Conservation (phyloP, 805 yeast species). For the Wickerhamiella sorbophila region DNA sequence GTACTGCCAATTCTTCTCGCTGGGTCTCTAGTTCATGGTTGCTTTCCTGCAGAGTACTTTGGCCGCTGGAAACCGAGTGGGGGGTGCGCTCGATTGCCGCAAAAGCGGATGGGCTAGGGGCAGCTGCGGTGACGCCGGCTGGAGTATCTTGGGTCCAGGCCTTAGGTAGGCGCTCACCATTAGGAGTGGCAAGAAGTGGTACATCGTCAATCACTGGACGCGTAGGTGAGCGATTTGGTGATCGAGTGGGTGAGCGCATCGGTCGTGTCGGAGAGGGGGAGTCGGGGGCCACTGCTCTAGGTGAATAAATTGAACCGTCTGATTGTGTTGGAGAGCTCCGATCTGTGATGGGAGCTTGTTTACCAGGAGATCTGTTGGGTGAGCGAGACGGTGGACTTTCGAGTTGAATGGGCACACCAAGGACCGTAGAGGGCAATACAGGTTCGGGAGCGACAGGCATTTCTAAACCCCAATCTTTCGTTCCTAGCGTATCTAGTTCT, state of each 20-base stretch:
- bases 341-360: too few relatives aligned
- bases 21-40: neutral
- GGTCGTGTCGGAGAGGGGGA: neutral
- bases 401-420: slow-evolving; percentile 1
- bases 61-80: too few relatives aligned
- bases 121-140: neutral
- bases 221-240: neutral
- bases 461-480: neutral
- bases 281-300: too few relatives aligned
- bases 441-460: too few relatives aligned
- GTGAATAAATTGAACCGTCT: neutral
- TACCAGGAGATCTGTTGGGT: too few relatives aligned
- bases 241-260: neutral
- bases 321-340: neutral
- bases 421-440: neutral
- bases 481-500: neutral
- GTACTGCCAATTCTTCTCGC: neutral
- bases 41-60: neutral
- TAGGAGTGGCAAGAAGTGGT: neutral
- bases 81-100: neutral
- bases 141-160: slow-evolving; percentile 15
- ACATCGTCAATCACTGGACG: neutral
- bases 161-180: slow-evolving; percentile 6
- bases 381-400: neutral
- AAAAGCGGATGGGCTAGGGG: neutral